Conservation (phyloP, 306 rosid genomes). For the Sechiopsis laciniata region DNA sequence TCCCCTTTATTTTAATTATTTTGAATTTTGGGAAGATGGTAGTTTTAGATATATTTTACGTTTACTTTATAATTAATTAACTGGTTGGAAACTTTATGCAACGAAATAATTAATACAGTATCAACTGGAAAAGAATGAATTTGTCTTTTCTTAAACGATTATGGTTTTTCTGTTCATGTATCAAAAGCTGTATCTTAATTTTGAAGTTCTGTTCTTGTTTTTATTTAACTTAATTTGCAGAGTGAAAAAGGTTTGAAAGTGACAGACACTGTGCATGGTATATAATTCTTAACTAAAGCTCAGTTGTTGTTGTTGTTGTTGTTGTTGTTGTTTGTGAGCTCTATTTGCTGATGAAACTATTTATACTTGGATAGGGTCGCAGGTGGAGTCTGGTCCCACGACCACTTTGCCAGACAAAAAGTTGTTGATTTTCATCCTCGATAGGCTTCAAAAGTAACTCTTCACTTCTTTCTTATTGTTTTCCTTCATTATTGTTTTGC, state of each 20-base stretch:
- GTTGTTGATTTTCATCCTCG: conserved; percentile 96
- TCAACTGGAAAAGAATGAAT: conserved; percentile 45
- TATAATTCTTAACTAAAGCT: conserved; percentile 32
- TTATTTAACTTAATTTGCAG: conserved; percentile 55
- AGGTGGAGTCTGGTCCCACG: conserved; percentile 94
- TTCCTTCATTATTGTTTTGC: conserved; percentile 13
- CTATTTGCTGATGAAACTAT: conserved; percentile 18
- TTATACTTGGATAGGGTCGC: conserved; percentile 66
- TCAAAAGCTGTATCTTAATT: background rate
- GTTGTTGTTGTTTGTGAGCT: background rate
- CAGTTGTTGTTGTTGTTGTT: conserved; percentile 17
- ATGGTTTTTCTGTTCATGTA: conserved; percentile 7
- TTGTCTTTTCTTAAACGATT: conserved; percentile 54
- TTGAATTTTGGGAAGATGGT: conserved; percentile 32
- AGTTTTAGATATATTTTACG: conserved; percentile 31
- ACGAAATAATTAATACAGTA: conserved; percentile 23
- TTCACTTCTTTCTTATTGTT: conserved; percentile 19
- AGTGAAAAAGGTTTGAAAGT: conserved; percentile 65
- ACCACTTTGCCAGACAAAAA: conserved; percentile 98
- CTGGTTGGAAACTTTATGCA: conserved; percentile 28
- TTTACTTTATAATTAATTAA: conserved; percentile 29
- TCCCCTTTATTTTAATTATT: conserved; percentile 26
- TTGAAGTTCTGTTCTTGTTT: conserved; percentile 18
- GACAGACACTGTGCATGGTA: conserved; percentile 84
- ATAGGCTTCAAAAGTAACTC: conserved; percentile 86